phyloP scores from a whole-genome alignment of 805 yeast genomes.

The Dipodascus geniculatus region DNA sequence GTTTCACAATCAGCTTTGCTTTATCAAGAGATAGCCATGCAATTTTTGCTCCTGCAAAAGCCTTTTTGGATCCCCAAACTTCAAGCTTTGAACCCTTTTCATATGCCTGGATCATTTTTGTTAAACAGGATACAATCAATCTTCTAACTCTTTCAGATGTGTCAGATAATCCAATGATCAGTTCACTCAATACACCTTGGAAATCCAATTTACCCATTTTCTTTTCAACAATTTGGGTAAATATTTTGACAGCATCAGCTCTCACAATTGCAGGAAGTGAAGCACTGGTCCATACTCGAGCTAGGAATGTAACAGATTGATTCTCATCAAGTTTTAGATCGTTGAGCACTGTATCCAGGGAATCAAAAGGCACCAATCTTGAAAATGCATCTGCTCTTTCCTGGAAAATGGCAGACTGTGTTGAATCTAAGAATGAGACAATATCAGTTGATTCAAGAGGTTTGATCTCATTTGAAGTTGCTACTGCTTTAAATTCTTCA shows the following conservation, averaged over 20 bases:
- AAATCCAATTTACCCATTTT: slow-evolving; percentile 16
- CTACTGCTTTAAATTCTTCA: slow-evolving; percentile 13
- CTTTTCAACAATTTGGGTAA: slow-evolving; percentile 4
- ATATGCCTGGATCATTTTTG: slow-evolving; percentile 8
- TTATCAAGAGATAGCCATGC: slow-evolving; percentile 53
- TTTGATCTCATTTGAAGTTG: slow-evolving; percentile 2
- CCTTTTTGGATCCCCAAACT: slow-evolving; percentile 24
- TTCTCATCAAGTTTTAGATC: slow-evolving; percentile 10
- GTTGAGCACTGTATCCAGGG: background rate
- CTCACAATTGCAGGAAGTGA: slow-evolving; percentile 28
- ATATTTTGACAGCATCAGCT: slow-evolving; percentile 20
- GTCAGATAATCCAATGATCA: slow-evolving; percentile 25
- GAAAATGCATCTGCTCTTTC: background rate
- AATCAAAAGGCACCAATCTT: background rate
- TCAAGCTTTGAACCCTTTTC: background rate
- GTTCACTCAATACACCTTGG: slow-evolving; percentile 25
- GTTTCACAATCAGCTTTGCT: slow-evolving; percentile 28
- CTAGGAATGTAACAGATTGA: slow-evolving; percentile 23
- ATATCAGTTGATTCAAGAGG: background rate
- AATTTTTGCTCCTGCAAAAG: slow-evolving; percentile 46
- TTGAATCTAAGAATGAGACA: slow-evolving; percentile 1
- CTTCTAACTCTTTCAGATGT: slow-evolving; percentile 23
- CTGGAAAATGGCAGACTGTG: background rate
- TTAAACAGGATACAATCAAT: slow-evolving; percentile 13
- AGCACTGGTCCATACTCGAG: slow-evolving; percentile 25